phyloP scores from a whole-genome alignment of 2,329 filamentous ascomycete genomes.

The Colletotrichum sp. region DNA sequence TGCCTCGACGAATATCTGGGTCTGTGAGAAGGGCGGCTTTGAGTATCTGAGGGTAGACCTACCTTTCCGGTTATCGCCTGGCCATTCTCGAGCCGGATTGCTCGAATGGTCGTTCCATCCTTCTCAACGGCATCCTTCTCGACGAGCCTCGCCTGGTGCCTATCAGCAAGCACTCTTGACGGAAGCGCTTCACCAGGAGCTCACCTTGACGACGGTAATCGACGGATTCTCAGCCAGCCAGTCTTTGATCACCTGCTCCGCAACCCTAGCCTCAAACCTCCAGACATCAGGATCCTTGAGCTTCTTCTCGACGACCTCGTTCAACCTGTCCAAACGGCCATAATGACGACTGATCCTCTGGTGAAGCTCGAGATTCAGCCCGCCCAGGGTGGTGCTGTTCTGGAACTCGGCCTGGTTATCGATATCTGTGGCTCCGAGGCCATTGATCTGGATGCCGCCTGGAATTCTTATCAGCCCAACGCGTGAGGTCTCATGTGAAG shows the following conservation, averaged over 20 bases:
- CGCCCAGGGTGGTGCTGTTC: not conserved
- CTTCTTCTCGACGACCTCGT: constrained; percentile 17
- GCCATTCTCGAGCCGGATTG: constrained; percentile 6
- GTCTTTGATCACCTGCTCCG: constrained; percentile 20
- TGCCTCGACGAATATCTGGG: constrained; percentile 27
- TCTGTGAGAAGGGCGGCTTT: not conserved
- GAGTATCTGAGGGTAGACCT: not conserved
- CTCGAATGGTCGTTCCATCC: not conserved
- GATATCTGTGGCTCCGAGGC: not conserved
- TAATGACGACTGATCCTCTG: constrained; percentile 23
- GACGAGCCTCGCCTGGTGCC: not conserved
- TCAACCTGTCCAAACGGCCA: constrained; percentile 6
- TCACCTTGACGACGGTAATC: constrained; percentile 3
- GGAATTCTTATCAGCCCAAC: accelerated
- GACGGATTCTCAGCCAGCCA: constrained; percentile 17
- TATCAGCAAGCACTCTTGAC: not conserved
- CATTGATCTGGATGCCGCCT: not conserved
- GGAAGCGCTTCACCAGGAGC: not conserved
- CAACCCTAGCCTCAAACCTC: constrained; percentile 26
- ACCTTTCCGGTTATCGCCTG: not conserved
- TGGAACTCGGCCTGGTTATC: not conserved
- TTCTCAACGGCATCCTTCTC: not conserved
- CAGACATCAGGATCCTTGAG: constrained; percentile 21
- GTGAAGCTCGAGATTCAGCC: constrained; percentile 24
- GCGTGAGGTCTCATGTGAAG: not conserved